These are phyloP conservation scores for Stephania cephalantha DNA, from an alignment of 164 flowering plant genomes.

Conservation along the genomic window DNA sequence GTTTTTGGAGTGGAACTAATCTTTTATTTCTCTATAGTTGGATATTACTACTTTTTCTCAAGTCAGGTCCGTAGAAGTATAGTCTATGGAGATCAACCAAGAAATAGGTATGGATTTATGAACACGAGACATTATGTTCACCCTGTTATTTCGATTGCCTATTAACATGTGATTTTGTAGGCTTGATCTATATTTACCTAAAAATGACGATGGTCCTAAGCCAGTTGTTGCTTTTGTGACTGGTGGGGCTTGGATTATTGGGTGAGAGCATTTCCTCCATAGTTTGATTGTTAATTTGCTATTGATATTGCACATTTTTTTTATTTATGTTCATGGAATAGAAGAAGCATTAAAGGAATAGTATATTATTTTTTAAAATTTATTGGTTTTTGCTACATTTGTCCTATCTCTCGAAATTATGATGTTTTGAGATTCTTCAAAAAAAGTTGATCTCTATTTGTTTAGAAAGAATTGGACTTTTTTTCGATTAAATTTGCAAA, in stretches of 20 bases:
- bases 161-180: constrained; percentile 33
- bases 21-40: constrained; percentile 48
- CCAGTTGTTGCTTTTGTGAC: constrained; percentile 96
- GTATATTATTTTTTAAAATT: no score
- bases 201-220: constrained; percentile 44
- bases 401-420: no score
- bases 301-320: no score
- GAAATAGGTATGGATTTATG: constrained; percentile 12
- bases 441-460: no score
- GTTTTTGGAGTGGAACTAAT: constrained; percentile 9
- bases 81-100: constrained; percentile 62
- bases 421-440: no score
- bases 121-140: not conserved
- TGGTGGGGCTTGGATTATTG: constrained; percentile 99
- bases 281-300: not conserved
- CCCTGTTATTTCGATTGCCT: not conserved
- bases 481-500: no score
- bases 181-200: constrained; percentile 82
- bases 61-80: constrained; percentile 64
- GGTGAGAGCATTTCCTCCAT: constrained; percentile 41
- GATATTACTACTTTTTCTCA: constrained; percentile 77
- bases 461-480: no score
- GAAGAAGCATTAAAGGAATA: no score
- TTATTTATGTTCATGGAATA: no score
- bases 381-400: no score